Conservation (phyloP, 2,329 filamentous ascomycete genomes). For the Fusarium scirpi region DNA sequence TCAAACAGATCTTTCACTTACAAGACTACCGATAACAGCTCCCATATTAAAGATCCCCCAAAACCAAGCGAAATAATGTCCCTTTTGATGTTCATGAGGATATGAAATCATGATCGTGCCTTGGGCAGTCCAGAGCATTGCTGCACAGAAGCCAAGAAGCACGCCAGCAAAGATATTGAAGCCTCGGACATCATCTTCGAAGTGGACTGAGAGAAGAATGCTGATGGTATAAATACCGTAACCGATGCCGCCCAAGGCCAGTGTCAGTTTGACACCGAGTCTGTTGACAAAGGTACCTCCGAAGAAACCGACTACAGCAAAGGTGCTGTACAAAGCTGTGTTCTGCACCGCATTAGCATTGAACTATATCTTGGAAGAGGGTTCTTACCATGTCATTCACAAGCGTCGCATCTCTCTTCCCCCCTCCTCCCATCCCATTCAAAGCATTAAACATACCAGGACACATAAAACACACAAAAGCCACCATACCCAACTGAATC, state of each 20-base stretch:
- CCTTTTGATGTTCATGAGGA: constrained; percentile 83
- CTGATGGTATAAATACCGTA: constrained; percentile 77
- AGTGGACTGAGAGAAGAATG: constrained; percentile 77
- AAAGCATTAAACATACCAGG: constrained; percentile 80
- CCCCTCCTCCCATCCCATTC: constrained; percentile 72
- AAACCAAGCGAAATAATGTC: constrained; percentile 88
- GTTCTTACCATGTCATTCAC: constrained; percentile 52
- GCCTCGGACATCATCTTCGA: constrained; percentile 43
- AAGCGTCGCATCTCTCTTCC: constrained; percentile 57
- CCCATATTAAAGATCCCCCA: constrained; percentile 97
- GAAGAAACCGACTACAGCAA: constrained; percentile 74
- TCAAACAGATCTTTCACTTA: constrained; percentile 43
- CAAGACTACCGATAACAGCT: constrained; percentile 82
- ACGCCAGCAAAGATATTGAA: constrained; percentile 75
- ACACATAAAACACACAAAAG: constrained; percentile 68
- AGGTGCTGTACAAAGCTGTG: constrained; percentile 77
- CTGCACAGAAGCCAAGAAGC: constrained; percentile 81
- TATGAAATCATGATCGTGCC: constrained; percentile 92
- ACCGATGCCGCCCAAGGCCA: constrained; percentile 78
- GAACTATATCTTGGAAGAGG: accelerated
- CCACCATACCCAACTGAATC: constrained; percentile 76
- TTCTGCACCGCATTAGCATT: not conserved
- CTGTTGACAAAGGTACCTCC: constrained; percentile 82
- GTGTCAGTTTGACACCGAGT: constrained; percentile 74
- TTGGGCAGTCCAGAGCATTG: constrained; percentile 84